These are phyloP conservation scores for Apiospora phragmitis DNA, from an alignment of 2,329 filamentous ascomycete species.

Conservation along the genomic window DNA sequence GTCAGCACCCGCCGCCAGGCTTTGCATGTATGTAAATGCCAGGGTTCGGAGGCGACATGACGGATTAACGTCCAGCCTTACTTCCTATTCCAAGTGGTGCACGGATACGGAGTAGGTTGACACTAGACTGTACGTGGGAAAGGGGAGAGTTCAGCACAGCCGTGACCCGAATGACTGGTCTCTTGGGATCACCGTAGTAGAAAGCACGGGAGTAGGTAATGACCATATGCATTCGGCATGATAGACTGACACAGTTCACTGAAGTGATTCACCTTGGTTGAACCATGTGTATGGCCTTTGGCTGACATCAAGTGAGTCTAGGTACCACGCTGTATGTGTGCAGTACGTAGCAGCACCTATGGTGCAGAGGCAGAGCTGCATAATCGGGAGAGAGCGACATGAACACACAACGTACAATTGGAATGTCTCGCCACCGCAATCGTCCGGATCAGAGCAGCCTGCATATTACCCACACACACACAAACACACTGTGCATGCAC, in stretches of 20 bases:
- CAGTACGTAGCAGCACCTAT: neutral
- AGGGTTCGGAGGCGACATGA: neutral
- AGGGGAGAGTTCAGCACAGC: neutral
- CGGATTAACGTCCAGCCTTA: neutral
- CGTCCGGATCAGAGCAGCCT: neutral
- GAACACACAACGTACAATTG: constrained; percentile 2
- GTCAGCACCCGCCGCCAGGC: constrained; percentile 1
- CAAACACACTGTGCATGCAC: constrained; percentile 3
- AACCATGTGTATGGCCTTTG: neutral
- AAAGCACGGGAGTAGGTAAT: neutral
- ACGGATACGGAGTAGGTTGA: neutral
- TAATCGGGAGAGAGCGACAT: neutral
- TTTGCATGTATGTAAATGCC: neutral
- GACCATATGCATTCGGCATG: neutral
- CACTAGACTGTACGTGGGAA: neutral
- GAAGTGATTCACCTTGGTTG: constrained; percentile 1
- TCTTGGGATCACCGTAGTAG: neutral
- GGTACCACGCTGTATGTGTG: neutral
- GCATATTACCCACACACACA: neutral
- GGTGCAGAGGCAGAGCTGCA: neutral
- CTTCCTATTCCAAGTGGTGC: neutral
- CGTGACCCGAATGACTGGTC: neutral
- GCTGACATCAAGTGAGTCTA: neutral
- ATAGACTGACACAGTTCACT: neutral
- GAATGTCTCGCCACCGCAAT: constrained; percentile 7